Base-by-base conservation (phyloP, 495 filamentous ascomycete genomes). In the Terfezia claveryi region DNA sequence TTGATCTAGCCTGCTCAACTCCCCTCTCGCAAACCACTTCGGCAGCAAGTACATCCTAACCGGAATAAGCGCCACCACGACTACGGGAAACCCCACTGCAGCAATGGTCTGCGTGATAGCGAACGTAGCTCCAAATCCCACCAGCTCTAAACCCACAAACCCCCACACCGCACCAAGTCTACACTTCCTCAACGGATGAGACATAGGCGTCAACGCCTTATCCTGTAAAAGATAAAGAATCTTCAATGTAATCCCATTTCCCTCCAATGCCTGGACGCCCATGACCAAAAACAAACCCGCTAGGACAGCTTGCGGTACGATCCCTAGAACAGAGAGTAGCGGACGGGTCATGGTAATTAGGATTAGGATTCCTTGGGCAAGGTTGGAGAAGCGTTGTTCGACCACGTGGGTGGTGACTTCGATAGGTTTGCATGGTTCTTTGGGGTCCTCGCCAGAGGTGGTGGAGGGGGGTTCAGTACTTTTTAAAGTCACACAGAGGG, bases 61-160 rank as follows among this genome's bases (percentile, higher is more conserved):
- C 0, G 88, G 89, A n/a, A 95, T 80, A 14, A 94, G 68, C 16
- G 78, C 61, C 11, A 92, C 62, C 63, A 96, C 92, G 54, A 94
- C 77, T 8, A 94, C 77, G 4, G 89, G 89, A 64, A 94, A 96
- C 2, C 89, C 85, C 44, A 96, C 91, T 14, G 89, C 89, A 9
- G 85, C 89, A 52, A 94, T 85, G 0, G 89, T 94, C 68, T 95
- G 87, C 9, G 87, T 89, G 60, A 94, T 89, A n/a, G 86, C 88
- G 65, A 96, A 91, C 2, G 84, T 93, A 1, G 80, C 84, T 4
- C 72, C 85, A 61, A 96, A 91, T 0, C 84, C 86, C 41, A 46
- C 41, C 6, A 92, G 68, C 67, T 94, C 81, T n/a, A 87, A 66
- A 12, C 67, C 68, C 2, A 92, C 81, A 67, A 92, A 94, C 6